Evolutionary conservation across 345 rosid genomes (phyloP), one percentile per base, ranked within the genome.

Genomic region (Odontarrhena argentea): DNA sequence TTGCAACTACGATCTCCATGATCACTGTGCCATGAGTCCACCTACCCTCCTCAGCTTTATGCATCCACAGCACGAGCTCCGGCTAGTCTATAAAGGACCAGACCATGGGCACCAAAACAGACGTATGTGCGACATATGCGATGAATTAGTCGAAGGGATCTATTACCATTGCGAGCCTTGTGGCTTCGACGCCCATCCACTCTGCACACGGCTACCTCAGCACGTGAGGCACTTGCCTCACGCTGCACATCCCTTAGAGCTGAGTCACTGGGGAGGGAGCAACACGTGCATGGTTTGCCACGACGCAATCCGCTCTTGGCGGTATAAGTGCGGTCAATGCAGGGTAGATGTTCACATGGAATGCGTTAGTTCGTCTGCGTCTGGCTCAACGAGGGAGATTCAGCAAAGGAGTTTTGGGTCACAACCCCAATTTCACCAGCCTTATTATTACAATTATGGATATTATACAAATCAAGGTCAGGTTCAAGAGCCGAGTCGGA

Each of bases 1-100:
- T 6, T 80, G 81, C 38, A n/a, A 77, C 64, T 76, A 61, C 61
- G 49, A 78, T 51, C 76, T 81, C 53, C 85, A 79, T 75, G 73
- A 77, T 25, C 60, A 53, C 54, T 84, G 84, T 43, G 63, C 77
- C 59, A 73, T 68, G 7, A 55, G 59, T 43, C 37, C 44, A 6
- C 22, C 52, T 28, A 63, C 35, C 7, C 26, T 79, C 71, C 22
- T 34, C 57, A 65, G 71, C 63, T 70, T 43, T 73, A 55, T 69
- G 71, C 87, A 81, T 57, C 69, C 78, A 7, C 53, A 25, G 1
- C 81, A 77, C 64, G 11, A 41, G 9, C 76, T 77, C 38, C 14
- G 3, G 1, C 77, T 77, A 10, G 66, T 59, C 28, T 11, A 15
- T 3, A 46, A 40, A 25, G 9, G 32, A 44, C 63, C 78, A 28